phyloP scores from a whole-genome alignment of 768 basidiomycete species.

The Dioszegia aurantiaca region DNA sequence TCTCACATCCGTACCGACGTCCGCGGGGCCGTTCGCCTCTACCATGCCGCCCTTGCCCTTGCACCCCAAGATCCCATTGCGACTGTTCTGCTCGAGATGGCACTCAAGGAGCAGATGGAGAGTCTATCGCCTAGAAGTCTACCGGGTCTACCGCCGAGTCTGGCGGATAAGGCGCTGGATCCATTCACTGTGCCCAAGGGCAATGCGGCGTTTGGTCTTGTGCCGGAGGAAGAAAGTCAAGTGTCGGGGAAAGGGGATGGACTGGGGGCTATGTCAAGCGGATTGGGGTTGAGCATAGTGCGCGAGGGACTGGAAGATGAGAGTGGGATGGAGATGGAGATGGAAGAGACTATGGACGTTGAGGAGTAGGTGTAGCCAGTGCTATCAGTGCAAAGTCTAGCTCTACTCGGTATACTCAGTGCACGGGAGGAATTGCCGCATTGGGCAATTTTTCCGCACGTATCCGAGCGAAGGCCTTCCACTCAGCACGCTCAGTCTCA shows the following conservation, averaged over 20 bases:
- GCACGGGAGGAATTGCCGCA: too few relatives aligned
- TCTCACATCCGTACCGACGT: conserved; percentile 70
- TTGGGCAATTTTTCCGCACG: too few relatives aligned
- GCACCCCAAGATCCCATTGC: conserved; percentile 49
- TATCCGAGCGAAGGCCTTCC: too few relatives aligned
- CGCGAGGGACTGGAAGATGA: not conserved
- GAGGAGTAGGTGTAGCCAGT: too few relatives aligned
- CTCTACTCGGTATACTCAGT: not conserved
- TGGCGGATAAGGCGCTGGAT: conserved; percentile 28
- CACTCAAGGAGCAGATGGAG: conserved; percentile 45
- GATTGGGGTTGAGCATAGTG: conserved; percentile 8
- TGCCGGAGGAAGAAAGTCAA: conserved; percentile 18
- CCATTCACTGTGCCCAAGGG: conserved; percentile 34
- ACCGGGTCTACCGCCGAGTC: conserved; percentile 36
- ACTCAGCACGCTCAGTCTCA: too few relatives aligned
- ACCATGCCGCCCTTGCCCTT: conserved; percentile 72
- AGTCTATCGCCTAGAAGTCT: conserved; percentile 32
- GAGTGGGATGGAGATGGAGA: conserved; percentile 11
- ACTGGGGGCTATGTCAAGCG: not conserved
- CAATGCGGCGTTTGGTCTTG: conserved; percentile 15
- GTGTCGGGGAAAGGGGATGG: not conserved
- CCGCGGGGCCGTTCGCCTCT: conserved; percentile 79
- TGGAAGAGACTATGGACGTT: conserved; percentile 8
- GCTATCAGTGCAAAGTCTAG: too few relatives aligned
- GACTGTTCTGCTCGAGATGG: conserved; percentile 49